Base-by-base conservation (phyloP, 192 early-diverging fungal species). In the Gryganskiella cystojenkinii region DNA sequence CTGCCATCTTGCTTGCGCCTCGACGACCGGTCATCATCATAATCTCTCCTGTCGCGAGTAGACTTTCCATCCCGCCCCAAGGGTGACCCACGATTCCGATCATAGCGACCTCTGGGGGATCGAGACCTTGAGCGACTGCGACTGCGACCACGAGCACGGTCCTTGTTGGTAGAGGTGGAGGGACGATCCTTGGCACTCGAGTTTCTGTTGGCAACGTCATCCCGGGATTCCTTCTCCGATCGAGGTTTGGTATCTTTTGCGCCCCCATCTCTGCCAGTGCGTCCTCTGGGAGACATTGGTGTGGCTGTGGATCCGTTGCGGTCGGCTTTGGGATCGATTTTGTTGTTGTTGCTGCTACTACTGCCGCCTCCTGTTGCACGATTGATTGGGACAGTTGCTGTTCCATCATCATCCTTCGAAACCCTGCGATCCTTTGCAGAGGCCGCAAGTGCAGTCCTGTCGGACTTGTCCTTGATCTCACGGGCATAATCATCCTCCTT, bases 41-140 rank as follows among this genome's bases (percentile, higher is more conserved):
- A 76, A 33, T 78, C 74, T 49, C 74, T 33, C 4, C 74, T 58
- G 33, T 78, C 74, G 2, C 74, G 60, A 17, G 45, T 69, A 9
- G 66, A 58, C 37, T 78, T 78, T 1, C 61, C 53, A 42, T 78
- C 74, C 10, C 74, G 74, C 25, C 31, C 61, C 17, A 57, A 25
- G 13, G 74, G 58, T 5, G 55, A 53, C 34, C 66, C 68, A 24
- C 74, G 47, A 9, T 69, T 76, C 10, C 74, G 60, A 22, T 78
- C 74, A 37, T 78, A 78, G 11, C 66, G 22, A 54, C 71, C 57
- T 28, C 74, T 60, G 20, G 74, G 74, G 17, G 74, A 78, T 17
- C 74, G 61, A 4, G 74, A 78, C 2, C 74, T 65, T 6, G 74
- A 69, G 25, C 74, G 66, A 3, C 60, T 69, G 0, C 61, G 65